Conservation (phyloP, 257 asterid species). For the Plantago major region DNA sequence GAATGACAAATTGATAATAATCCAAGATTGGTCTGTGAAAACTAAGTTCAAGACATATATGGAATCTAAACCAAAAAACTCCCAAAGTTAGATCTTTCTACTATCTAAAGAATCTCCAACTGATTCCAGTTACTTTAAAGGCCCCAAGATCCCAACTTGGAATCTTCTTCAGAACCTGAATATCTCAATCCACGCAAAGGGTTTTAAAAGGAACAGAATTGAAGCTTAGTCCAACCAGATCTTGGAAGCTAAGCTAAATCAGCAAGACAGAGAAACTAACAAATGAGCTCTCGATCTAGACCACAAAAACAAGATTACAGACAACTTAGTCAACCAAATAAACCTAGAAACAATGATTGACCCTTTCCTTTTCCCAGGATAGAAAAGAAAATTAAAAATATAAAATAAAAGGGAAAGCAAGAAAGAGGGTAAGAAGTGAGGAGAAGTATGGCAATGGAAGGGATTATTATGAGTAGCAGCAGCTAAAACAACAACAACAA, state of each 20-base stretch:
- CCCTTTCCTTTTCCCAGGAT: neutral
- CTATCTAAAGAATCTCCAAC: neutral
- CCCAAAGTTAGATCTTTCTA: neutral
- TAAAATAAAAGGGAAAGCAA: neutral
- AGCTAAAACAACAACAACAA: neutral
- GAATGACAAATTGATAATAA: constrained; percentile 12
- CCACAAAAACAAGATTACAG: constrained; percentile 1
- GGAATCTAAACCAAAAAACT: constrained; percentile 9
- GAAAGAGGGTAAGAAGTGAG: neutral
- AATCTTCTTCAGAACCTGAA: neutral
- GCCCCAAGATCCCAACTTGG: neutral
- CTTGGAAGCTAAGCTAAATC: constrained; percentile 4
- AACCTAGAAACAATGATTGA: constrained; percentile 2
- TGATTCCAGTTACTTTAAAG: neutral
- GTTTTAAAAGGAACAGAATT: neutral
- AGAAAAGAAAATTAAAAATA: neutral
- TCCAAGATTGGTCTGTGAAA: constrained; percentile 13
- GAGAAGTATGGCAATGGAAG: neutral
- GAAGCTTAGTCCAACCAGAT: constrained; percentile 1
- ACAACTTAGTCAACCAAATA: constrained; percentile 5
- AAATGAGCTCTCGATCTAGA: neutral
- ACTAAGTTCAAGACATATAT: constrained; percentile 8
- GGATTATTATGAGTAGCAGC: neutral
- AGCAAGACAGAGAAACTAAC: neutral
- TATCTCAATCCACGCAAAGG: neutral